These are phyloP conservation scores for Leishmania braziliensis DNA, from an alignment of 208 protist genomes.

Conservation along the genomic window DNA sequence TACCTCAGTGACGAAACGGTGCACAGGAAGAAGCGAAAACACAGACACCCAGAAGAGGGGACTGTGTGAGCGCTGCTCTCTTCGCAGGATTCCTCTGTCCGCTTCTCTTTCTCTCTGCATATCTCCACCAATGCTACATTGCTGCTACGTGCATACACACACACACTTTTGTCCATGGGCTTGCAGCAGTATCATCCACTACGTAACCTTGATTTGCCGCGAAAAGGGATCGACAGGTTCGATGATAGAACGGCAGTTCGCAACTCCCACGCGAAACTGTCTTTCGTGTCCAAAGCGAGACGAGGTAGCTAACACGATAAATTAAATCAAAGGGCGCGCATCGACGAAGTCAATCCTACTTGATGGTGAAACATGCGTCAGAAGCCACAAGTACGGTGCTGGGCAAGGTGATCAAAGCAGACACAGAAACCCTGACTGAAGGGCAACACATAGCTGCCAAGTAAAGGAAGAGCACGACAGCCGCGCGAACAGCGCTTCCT, in stretches of 20 bases:
- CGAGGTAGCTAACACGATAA: neutral
- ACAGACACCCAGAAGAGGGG: neutral
- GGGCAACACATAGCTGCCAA: neutral
- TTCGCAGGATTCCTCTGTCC: neutral
- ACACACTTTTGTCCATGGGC: neutral
- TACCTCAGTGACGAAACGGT: neutral
- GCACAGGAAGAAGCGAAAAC: neutral
- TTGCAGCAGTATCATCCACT: neutral
- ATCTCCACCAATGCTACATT: neutral
- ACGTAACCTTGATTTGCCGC: neutral
- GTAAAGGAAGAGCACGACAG: neutral
- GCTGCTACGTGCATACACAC: neutral
- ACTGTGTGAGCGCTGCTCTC: neutral
- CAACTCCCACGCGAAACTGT: neutral
- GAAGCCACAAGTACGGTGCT: neutral
- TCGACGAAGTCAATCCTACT: neutral
- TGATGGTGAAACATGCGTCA: too few relatives aligned
- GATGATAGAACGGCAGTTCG: neutral
- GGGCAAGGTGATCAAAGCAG: neutral
- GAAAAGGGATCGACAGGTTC: neutral
- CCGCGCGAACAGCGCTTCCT: neutral
- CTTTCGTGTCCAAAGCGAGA: neutral
- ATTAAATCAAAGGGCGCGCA: neutral
- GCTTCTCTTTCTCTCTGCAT: neutral
- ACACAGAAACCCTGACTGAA: neutral